Percentiles rank a stretch among this genome's conserved stretches.
Conservation (phyloP, 2,329 filamentous ascomycete species). For the Cladosporium sp. region DNA sequence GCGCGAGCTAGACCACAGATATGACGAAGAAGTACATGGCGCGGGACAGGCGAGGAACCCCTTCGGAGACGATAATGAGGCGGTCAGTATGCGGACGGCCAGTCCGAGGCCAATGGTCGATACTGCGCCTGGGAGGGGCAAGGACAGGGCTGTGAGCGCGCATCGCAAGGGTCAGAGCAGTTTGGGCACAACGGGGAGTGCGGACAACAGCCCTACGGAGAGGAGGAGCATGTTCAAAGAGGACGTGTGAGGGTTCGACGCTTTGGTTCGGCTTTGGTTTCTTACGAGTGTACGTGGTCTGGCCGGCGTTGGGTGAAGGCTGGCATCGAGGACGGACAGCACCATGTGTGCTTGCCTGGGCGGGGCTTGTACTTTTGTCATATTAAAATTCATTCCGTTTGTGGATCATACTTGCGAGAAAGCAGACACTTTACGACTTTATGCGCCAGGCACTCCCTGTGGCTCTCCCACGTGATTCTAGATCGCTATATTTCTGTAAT, state of each 20-base stretch:
- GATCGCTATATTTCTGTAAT: too few relatives aligned
- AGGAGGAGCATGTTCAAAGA: slow-evolving; percentile 65
- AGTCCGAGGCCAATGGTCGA: slow-evolving; percentile 63
- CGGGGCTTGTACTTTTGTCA: too few relatives aligned
- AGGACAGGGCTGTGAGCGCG: slow-evolving; percentile 32
- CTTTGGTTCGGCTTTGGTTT: neutral
- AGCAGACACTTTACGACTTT: too few relatives aligned
- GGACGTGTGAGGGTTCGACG: slow-evolving; percentile 46
- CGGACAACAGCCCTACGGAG: slow-evolving; percentile 56
- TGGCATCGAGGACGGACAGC: neutral
- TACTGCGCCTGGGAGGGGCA: slow-evolving; percentile 44
- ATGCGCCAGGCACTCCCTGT: too few relatives aligned
- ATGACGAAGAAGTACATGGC: slow-evolving; percentile 42
- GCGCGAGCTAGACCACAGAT: slow-evolving; percentile 38
- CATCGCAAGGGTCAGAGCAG: slow-evolving; percentile 35
- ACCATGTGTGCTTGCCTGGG: neutral
- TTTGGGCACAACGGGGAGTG: slow-evolving; percentile 26
- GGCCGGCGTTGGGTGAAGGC: neutral
- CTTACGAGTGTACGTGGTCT: neutral
- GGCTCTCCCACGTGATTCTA: too few relatives aligned
- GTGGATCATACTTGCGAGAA: too few relatives aligned
- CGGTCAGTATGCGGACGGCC: slow-evolving; percentile 59
- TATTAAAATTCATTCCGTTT: too few relatives aligned
- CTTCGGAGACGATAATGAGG: slow-evolving; percentile 63
- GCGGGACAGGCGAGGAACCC: slow-evolving; percentile 48